Conservation (phyloP, 2,329 filamentous ascomycete genomes). For the Aspergillus caelatus region DNA sequence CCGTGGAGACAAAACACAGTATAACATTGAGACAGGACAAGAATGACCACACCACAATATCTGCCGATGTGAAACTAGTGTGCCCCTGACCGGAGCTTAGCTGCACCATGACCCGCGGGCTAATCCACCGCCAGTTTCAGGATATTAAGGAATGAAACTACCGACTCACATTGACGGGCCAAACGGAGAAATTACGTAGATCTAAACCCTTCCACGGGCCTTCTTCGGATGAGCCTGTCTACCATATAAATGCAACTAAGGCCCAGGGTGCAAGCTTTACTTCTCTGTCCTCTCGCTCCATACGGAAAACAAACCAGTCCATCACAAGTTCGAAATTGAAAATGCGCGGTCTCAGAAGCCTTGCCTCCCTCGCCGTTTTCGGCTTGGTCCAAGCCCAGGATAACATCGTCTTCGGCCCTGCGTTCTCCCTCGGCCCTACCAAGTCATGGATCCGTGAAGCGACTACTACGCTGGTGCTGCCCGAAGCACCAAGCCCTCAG, state of each 20-base stretch:
- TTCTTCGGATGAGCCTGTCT: neutral
- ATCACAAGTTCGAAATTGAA: neutral
- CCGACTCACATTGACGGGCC: neutral
- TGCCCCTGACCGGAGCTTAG: constrained; percentile 5
- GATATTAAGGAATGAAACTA: neutral
- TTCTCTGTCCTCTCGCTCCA: neutral
- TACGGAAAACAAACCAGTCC: neutral
- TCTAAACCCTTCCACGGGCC: neutral
- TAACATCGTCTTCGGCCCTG: constrained; percentile 33
- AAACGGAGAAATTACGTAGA: neutral
- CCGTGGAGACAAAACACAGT: neutral
- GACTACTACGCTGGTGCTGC: constrained; percentile 33
- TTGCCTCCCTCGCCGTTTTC: constrained; percentile 20
- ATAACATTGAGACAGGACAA: neutral
- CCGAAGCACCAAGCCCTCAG: constrained; percentile 28
- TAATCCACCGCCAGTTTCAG: constrained; percentile 1
- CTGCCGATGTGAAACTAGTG: constrained; percentile 3
- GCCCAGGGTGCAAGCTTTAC: neutral
- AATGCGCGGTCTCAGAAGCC: neutral
- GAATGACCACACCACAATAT: neutral
- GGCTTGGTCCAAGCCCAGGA: constrained; percentile 16
- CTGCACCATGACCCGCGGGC: neutral
- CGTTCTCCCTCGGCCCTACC: constrained; percentile 36
- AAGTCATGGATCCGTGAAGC: constrained; percentile 36
- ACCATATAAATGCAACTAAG: neutral